Percentiles rank a stretch among this genome's conserved stretches.
phyloP scores from a whole-genome alignment of 2,329 filamentous ascomycete species.

The Didymella arachidicola region DNA sequence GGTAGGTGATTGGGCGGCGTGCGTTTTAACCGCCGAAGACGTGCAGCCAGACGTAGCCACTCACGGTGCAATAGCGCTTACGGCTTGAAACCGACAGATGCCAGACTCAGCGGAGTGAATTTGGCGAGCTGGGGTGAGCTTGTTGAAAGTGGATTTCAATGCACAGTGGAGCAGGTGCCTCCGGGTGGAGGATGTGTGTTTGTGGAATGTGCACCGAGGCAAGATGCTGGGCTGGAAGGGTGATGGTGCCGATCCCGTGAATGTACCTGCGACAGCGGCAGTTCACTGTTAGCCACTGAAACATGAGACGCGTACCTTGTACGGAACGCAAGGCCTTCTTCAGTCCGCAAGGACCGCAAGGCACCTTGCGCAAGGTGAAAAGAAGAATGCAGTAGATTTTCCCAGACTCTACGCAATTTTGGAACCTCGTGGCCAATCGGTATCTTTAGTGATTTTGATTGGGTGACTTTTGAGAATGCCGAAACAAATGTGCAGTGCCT shows the following conservation, averaged over 20 bases:
- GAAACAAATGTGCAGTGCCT: conserved; percentile 1
- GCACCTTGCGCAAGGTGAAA: neutral
- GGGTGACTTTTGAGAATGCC: conserved; percentile 1
- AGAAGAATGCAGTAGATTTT: neutral
- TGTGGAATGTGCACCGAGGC: conserved; percentile 13
- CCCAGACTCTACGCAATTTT: neutral
- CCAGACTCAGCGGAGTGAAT: conserved; percentile 11
- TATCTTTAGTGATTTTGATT: conserved; percentile 2
- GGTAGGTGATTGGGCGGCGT: conserved; percentile 25
- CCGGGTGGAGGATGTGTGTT: neutral
- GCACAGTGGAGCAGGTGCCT: conserved; percentile 7
- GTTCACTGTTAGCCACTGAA: conserved; percentile 16
- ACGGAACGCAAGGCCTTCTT: conserved; percentile 8
- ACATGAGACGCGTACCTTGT: conserved; percentile 8
- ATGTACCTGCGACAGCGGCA: conserved; percentile 13
- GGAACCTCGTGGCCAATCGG: neutral
- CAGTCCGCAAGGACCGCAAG: neutral
- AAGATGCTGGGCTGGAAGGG: conserved; percentile 4
- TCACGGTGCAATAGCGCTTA: conserved; percentile 44
- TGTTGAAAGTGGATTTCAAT: conserved; percentile 14
- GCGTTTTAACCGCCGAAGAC: conserved; percentile 36
- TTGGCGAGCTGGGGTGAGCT: conserved; percentile 23
- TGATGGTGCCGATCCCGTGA: conserved; percentile 2
- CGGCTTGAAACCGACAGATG: conserved; percentile 36
- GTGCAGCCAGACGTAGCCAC: conserved; percentile 36